Base-by-base conservation (phyloP, 108 stramenopile genomes). In the Nitzschia sp. region DNA sequence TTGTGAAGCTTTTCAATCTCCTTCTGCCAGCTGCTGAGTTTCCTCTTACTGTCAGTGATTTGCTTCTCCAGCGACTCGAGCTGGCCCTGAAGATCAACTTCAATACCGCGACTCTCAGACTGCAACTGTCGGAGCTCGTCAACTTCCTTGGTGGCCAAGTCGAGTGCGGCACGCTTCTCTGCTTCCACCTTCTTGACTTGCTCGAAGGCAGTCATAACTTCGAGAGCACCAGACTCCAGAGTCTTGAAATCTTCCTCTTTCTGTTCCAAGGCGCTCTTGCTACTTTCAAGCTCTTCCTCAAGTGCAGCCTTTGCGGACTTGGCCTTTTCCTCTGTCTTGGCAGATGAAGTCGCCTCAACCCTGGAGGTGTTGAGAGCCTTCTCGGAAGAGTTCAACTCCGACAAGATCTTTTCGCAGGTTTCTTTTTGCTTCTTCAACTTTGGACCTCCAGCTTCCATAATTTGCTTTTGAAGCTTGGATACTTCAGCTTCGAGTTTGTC, bases 361-460 rank as follows among this genome's bases (percentile, higher is more conserved):
- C 86, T 83, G 29, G 92, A 88, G 43, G 90, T 65, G 53, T 78
- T 90, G 26, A 92, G 77, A 3, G 72, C 57, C 44, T 85, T 88
- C 48, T 81, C 84, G 11, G 88, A 74, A 20, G 87, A 78, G 48
- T 87, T 86, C 55, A 89, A 52, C 8, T 77, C 61, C 10, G 69
- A 72, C 34, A 88, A 53, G 50, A 81, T 79, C 56, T 87, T 81
- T 25, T 91, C 91, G 58, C 87, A 86, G n/a, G 76, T 71, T 38
- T 78, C 79, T 64, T 89, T 84, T 56, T 94, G 93, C 34, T 86
- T 86, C 75, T 96, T 97, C 42, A 97, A 79, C 51, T 78, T 76
- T 43, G 80, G 67, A 20, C 97, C 96, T 26, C 97, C 98, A 50
- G 93, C 92, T 53, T 95, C 91, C 34, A 95, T 57, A 67, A 98